phyloP scores from a whole-genome alignment of 305 asterid species.

The Salvia sclarea region DNA sequence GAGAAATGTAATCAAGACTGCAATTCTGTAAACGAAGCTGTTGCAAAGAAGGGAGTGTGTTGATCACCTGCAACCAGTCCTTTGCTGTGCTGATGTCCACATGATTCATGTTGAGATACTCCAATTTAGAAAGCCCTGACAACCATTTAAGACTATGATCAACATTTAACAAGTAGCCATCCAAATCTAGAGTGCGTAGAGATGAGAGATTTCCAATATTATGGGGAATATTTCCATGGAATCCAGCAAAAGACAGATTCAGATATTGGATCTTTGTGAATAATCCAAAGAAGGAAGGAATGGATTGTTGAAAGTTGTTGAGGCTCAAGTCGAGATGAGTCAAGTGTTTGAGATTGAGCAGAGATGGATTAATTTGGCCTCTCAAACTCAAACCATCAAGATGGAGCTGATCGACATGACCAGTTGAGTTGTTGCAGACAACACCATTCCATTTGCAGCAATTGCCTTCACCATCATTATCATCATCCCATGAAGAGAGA shows the following conservation, averaged over 20 bases:
- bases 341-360: background rate
- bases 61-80: background rate
- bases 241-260: constrained; percentile 22
- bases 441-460: constrained; percentile 49
- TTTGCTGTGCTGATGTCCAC: background rate
- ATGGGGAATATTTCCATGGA: constrained; percentile 23
- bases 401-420: constrained; percentile 25
- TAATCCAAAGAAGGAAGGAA: constrained; percentile 27
- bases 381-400: constrained; percentile 1
- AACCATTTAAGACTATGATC: background rate
- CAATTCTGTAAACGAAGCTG: constrained; percentile 20
- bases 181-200: constrained; percentile 27
- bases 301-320: background rate
- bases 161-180: background rate
- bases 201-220: constrained; percentile 29
- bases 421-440: constrained; percentile 34
- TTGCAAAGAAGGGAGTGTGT: constrained; percentile 31
- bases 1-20: constrained; percentile 14
- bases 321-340: constrained; percentile 4
- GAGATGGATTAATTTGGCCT: background rate
- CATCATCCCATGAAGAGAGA: constrained; percentile 31
- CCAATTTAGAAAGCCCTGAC: background rate
- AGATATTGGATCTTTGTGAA: constrained; percentile 7
- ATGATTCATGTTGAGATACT: background rate
- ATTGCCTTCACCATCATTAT: background rate